Evolutionary conservation across 2,329 filamentous ascomycete species (phyloP).

Genomic region (Monilinia fructigena): DNA sequence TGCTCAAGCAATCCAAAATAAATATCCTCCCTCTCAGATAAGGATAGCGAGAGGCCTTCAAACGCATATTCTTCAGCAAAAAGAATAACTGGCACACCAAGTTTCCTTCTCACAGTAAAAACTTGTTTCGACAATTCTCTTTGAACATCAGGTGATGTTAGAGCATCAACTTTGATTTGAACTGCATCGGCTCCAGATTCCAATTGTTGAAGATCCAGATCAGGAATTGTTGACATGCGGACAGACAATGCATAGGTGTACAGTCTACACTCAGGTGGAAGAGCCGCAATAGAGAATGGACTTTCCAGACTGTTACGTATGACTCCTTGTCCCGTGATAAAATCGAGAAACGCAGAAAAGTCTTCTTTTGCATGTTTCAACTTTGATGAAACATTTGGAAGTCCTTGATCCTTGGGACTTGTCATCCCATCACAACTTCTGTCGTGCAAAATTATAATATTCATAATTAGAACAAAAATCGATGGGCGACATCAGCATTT

Average conservation of each 20-base stretch:
- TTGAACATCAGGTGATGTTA: conserved; percentile 49
- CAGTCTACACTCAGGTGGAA: conserved; percentile 56
- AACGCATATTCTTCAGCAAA: conserved; percentile 52
- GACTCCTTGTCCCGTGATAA: conserved; percentile 54
- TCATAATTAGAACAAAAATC: conserved; percentile 61
- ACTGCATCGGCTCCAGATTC: conserved; percentile 60
- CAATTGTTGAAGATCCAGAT: conserved; percentile 52
- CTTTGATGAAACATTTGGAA: conserved; percentile 48
- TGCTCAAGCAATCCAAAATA: conserved; percentile 61
- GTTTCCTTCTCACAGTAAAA: conserved; percentile 54
- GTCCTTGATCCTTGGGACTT: conserved; percentile 45
- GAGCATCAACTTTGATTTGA: conserved; percentile 59
- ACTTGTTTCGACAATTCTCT: conserved; percentile 55
- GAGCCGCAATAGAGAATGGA: conserved; percentile 58
- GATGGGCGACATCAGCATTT: conserved; percentile 47
- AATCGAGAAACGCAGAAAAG: conserved; percentile 58
- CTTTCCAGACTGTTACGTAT: conserved; percentile 55
- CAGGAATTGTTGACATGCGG: conserved; percentile 55
- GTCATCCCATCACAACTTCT: conserved; percentile 42
- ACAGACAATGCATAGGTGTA: conserved; percentile 69
- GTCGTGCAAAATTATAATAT: conserved; percentile 57
- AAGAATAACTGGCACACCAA: conserved; percentile 57
- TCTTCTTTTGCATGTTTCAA: conserved; percentile 56
- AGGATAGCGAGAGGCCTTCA: conserved; percentile 30
- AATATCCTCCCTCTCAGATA: conserved; percentile 37